A percentile compares a stretch with the other conserved stretches of the same genome.
Evolutionary conservation across 1,284 basidiomycete genomes (phyloP).

Genomic region (Lentinus polychrous): DNA sequence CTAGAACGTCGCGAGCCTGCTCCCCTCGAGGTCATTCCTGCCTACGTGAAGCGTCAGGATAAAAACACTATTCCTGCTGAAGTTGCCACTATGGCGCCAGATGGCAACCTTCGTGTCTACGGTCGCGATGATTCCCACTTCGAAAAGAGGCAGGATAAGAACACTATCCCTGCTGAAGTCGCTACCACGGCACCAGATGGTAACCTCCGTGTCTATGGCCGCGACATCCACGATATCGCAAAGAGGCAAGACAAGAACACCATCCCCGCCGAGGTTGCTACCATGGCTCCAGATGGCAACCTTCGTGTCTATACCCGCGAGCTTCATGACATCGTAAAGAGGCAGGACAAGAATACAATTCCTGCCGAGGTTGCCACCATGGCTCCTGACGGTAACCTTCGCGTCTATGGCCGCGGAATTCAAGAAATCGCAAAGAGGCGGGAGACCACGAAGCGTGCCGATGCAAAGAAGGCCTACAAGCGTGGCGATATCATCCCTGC

Average conservation of each 20-base stretch:
- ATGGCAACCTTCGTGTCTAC: conserved; percentile 21
- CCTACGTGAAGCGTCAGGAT: conserved; percentile 30
- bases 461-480: conserved; percentile 9
- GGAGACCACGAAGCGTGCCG: conserved; percentile 25
- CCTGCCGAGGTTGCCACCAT: conserved; percentile 27
- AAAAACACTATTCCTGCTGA: conserved; percentile 29
- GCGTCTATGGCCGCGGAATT: conserved; percentile 14
- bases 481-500: conserved; percentile 9
- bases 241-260: conserved; percentile 17
- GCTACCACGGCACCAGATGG: conserved; percentile 18
- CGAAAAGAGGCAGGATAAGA: not conserved
- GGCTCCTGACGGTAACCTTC: conserved; percentile 18
- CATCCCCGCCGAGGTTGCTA: conserved; percentile 17
- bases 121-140: conserved; percentile 19
- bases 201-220: conserved; percentile 12
- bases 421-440: conserved; percentile 2
- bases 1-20: conserved; percentile 25
- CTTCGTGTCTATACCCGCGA: conserved; percentile 20
- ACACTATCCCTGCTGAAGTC: conserved; percentile 16
- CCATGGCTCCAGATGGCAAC: conserved; percentile 19
- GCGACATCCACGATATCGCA: conserved; percentile 13
- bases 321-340: conserved; percentile 13
- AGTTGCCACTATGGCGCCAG: conserved; percentile 24
- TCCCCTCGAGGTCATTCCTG: conserved; percentile 39
- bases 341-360: conserved; percentile 26